phyloP scores from a whole-genome alignment of 164 flowering plant species.

The Berberis vulgaris region DNA sequence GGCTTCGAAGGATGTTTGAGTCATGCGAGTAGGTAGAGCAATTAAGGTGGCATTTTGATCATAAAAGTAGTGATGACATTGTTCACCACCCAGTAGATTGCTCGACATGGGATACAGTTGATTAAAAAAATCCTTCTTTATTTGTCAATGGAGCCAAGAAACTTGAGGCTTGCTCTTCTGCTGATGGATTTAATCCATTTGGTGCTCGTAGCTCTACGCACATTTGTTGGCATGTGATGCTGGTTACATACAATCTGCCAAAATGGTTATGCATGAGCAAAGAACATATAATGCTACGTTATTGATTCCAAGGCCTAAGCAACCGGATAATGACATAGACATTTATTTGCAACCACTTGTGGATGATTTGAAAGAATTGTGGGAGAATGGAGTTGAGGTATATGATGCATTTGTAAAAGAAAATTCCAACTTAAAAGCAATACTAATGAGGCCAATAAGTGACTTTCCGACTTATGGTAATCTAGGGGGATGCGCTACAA shows the following conservation, averaged over 20 bases:
- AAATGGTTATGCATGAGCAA: no score
- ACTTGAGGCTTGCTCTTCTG: not conserved
- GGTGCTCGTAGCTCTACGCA: not conserved
- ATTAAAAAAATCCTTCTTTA: not conserved
- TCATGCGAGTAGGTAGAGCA: not conserved
- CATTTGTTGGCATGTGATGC: not conserved
- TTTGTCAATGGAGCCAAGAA: not conserved
- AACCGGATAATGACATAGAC: not conserved
- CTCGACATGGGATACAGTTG: not conserved
- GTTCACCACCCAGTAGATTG: constrained; percentile 2
- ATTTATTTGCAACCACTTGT: constrained; percentile 1
- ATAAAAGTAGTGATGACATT: constrained; percentile 2
- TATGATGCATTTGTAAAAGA: not conserved
- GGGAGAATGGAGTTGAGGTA: not conserved
- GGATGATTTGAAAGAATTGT: not conserved
- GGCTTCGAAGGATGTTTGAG: not conserved
- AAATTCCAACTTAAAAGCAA: not conserved
- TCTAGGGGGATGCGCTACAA: not conserved
- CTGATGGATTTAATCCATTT: constrained; percentile 2
- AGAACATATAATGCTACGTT: not conserved
- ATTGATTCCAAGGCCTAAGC: not conserved
- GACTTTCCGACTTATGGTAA: not conserved
- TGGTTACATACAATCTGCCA: no score
- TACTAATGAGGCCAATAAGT: constrained; percentile 6
- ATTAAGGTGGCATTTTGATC: constrained; percentile 3